These are phyloP conservation scores for Cryptococcus sp. DNA, from an alignment of 1,284 basidiomycete species.

Conservation along the genomic window DNA sequence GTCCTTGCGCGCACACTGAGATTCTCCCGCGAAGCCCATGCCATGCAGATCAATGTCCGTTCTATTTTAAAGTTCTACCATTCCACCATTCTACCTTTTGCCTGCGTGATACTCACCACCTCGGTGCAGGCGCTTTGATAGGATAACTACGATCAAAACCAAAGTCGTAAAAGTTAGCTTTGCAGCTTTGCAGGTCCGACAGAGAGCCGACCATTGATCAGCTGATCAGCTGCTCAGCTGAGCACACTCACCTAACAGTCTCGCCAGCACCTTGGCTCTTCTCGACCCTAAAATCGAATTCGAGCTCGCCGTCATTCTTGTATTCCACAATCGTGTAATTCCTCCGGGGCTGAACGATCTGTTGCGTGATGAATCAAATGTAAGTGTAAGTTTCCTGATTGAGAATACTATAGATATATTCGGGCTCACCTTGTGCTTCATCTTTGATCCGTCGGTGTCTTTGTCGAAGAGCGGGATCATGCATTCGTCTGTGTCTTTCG, in stretches of 20 bases:
- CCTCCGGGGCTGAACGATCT: constrained; percentile 78
- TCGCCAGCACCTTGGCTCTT: constrained; percentile 74
- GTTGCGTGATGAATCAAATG: not conserved
- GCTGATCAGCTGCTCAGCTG: not conserved
- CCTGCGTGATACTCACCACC: too few species aligned
- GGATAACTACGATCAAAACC: constrained; percentile 24
- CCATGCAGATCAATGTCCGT: not conserved
- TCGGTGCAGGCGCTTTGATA: constrained; percentile 38
- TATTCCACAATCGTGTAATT: constrained; percentile 86
- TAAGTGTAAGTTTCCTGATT: not conserved
- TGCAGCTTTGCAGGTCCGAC: not conserved
- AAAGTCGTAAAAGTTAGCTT: not conserved
- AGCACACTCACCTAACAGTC: constrained; percentile 65
- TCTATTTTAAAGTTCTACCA: not conserved
- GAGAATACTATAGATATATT: not conserved
- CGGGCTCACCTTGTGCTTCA: constrained; percentile 29
- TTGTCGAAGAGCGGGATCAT: constrained; percentile 82
- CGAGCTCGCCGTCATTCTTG: constrained; percentile 63
- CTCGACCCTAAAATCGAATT: constrained; percentile 89
- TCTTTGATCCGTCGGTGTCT: constrained; percentile 72
- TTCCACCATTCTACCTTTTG: not conserved
- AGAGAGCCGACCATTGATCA: not conserved
- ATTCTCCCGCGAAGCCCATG: too few species aligned
- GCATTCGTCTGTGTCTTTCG: constrained; percentile 67
- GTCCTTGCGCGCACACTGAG: too few species aligned